Conservation (phyloP, 225 moss, liverwort and hornwort genomes). For the Antitrichia curtipendula region DNA sequence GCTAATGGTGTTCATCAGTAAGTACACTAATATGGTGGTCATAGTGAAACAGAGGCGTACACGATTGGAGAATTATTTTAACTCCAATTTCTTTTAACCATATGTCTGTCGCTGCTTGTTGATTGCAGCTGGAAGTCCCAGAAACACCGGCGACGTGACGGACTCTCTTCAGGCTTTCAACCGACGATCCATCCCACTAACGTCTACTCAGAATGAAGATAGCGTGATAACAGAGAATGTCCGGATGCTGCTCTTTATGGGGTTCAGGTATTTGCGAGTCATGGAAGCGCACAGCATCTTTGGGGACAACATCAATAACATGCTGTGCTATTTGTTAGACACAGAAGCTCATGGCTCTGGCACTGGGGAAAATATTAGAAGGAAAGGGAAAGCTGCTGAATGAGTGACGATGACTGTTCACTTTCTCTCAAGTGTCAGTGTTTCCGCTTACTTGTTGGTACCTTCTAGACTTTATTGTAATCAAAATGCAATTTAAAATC, state of each 20-base stretch:
- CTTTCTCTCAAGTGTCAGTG: background rate
- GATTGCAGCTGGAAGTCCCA: slow-evolving; percentile 53
- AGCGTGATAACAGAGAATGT: slow-evolving; percentile 52
- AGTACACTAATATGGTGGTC: background rate
- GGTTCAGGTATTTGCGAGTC: slow-evolving; percentile 87
- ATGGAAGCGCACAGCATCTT: slow-evolving; percentile 86
- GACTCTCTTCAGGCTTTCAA: slow-evolving; percentile 5
- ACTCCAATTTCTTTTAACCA: background rate
- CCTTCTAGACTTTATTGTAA: background rate
- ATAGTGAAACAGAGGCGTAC: background rate
- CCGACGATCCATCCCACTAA: slow-evolving; percentile 3
- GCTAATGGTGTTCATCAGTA: background rate
- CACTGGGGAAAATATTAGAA: slow-evolving; percentile 73
- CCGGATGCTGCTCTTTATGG: slow-evolving; percentile 89
- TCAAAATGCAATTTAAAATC: background rate
- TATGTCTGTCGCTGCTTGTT: background rate
- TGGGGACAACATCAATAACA: slow-evolving; percentile 88
- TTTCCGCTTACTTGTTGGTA: background rate
- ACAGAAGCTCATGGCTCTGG: slow-evolving; percentile 50
- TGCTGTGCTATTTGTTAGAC: slow-evolving; percentile 93
- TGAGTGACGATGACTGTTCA: background rate
- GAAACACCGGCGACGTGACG: slow-evolving; percentile 17
- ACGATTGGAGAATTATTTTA: background rate
- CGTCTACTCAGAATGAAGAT: slow-evolving; percentile 32
- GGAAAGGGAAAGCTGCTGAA: slow-evolving; percentile 93